These are phyloP conservation scores for Pterocarpus santalinus DNA, from an alignment of 306 rosid genomes.

Conservation along the genomic window DNA sequence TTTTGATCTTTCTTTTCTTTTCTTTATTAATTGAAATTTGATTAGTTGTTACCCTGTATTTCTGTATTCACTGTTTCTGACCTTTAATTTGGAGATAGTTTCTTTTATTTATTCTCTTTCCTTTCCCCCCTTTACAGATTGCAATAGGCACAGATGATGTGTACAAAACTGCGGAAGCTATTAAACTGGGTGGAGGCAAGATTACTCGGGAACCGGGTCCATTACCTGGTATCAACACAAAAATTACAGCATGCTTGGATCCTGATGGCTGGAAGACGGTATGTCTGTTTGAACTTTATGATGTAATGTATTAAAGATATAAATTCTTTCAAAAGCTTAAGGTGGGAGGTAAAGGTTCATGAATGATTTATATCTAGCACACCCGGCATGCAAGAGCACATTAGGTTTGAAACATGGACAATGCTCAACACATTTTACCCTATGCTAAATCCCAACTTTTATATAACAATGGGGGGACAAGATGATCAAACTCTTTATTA, in stretches of 20 bases:
- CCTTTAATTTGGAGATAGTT: slow-evolving; percentile 40
- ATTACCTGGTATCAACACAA: slow-evolving; percentile 91
- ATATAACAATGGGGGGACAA: neutral
- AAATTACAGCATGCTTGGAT: slow-evolving; percentile 96
- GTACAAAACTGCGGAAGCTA: slow-evolving; percentile 90
- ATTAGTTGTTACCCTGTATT: slow-evolving; percentile 17
- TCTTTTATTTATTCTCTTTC: slow-evolving; percentile 35
- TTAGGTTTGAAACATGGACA: slow-evolving; percentile 24
- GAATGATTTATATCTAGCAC: slow-evolving; percentile 28
- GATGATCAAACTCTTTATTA: slow-evolving; percentile 3
- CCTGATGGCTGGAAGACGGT: slow-evolving; percentile 99
- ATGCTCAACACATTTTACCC: neutral
- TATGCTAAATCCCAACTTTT: slow-evolving; percentile 6
- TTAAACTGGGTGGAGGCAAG: slow-evolving; percentile 86
- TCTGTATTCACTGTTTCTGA: neutral
- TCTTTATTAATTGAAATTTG: neutral
- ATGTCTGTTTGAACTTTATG: slow-evolving; percentile 50
- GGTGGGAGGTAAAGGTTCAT: slow-evolving; percentile 17
- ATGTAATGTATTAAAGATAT: slow-evolving; percentile 30
- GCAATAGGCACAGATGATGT: slow-evolving; percentile 98
- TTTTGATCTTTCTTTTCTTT: slow-evolving; percentile 12
- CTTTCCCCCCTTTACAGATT: slow-evolving; percentile 58
- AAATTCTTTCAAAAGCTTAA: slow-evolving; percentile 29
- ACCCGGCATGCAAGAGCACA: slow-evolving; percentile 14
- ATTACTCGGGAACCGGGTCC: slow-evolving; percentile 98